Evolutionary conservation across 192 early-diverging fungal species (phyloP), one percentile per base, ranked within the genome.

Genomic region (Gaertneriomyces semiglobifer): DNA sequence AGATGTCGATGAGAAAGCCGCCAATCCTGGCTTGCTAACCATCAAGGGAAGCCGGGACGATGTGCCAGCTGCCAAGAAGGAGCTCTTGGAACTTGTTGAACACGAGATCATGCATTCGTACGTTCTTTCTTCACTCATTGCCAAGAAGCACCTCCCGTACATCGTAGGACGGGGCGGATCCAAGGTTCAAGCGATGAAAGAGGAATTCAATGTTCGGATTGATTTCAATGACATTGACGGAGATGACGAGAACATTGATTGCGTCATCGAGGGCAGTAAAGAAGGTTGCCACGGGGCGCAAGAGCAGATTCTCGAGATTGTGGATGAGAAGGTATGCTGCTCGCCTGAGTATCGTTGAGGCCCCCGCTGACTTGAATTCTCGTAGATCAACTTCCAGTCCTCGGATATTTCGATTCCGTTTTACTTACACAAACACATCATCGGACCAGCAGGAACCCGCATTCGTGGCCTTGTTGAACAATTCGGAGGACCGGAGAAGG

Each of bases 41-140:
- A 88, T 98, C 59, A 86, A 86, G 54, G 96, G 96, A 42, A 86
- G 88, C 44, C 91, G 90, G 73, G 86, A 82, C 70, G 92, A 91
- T 59, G 90, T 93, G 50, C 79, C 81, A 7, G 73, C 76, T 20
- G 92, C 92, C 56, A 90, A 91, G 79, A 76, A 75, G 40, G 92
- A 94, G 75, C 80, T 98, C 44, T 62, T 93, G 65, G 88, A 91
- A 60, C 79, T 92, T 20, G 84, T 90, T 12, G 91, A 92, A 25
- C 86, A 93, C 65, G 93, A 98, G 77, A 79, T 82, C 45, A 43
- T 74, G 14, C 62, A 74, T 53, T 82, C 81, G 5, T 87, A 88
- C 60, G 81, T 80, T 0, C 66, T 79, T 39, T 85, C 75, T 25
- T 88, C 95, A 71, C 64, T 53, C 0, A 77, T 95, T 40, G 87